Evolutionary conservation across 441 rosid species (phyloP), one percentile per base, ranked within the genome.

Genomic region (Arabidopsis hybrid): DNA sequence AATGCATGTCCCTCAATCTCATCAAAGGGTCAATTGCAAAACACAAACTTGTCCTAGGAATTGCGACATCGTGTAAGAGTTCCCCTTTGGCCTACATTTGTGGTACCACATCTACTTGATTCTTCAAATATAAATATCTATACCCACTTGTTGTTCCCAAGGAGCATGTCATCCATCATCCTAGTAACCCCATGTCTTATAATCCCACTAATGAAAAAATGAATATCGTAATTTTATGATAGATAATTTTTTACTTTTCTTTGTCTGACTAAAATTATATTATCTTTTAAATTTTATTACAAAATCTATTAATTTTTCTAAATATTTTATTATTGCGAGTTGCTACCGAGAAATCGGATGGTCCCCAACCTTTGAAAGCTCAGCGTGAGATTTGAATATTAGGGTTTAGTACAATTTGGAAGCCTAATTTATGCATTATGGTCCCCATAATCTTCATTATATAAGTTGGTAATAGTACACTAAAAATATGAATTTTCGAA

Each of bases 301-400:
- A 29, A 26, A 2, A 26, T 52, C 0, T 52, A 26, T 29, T 10
- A n/a, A 10, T 21, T 8, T 12, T 29, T 53, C 21, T 0, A 1
- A 9, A 1, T n/a, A 5, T 56, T 38, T 46, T 13, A 47, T 11
- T 56, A 12, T n/a, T 56, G 17, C 13, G 18, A n/a, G n/a, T n/a
- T n/a, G n/a, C n/a, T n/a, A 71, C 79, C 70, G 52, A 18, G 38
- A 76, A 76, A 71, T 71, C 40, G 67, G 75, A 82, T 86, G 94
- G 89, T 82, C 90, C 91, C 88, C 80, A 12, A 47, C 51, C 53
- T 46, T 61, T 53, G 50, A 58, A 17, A 42, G 43, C 67, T 51
- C 63, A 77, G 77, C 82, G 73, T 77, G 78, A 79, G 62, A 79
- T 50, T 78, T 78, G 61, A 56, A 77, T 67, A 80, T 69, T 75